Conservation (phyloP, 257 asterid species). For the Phtheirospermum japonicum region DNA sequence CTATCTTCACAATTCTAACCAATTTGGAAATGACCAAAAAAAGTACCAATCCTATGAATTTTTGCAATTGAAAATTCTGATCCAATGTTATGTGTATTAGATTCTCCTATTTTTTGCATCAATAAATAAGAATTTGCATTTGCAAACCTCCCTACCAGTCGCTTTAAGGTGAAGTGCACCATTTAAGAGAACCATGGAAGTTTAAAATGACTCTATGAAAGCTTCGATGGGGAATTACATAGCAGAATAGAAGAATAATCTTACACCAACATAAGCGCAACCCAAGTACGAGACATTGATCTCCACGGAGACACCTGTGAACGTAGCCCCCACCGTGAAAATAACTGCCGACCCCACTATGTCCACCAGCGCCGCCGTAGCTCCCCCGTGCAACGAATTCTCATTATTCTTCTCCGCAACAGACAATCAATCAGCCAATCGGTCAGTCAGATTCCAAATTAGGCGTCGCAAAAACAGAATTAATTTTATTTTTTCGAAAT, state of each 20-base stretch:
- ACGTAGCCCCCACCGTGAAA: slow-evolving; percentile 48
- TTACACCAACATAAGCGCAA: slow-evolving; percentile 64
- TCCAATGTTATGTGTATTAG: too few species aligned
- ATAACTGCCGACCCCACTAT: slow-evolving; percentile 61
- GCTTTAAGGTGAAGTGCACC: too few species aligned
- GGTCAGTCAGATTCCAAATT: slow-evolving; percentile 2
- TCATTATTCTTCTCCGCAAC: slow-evolving; percentile 47
- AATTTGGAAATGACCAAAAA: too few species aligned
- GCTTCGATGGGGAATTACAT: too few species aligned
- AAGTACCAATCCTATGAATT: too few species aligned
- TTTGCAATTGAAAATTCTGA: too few species aligned
- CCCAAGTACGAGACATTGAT: slow-evolving; percentile 62
- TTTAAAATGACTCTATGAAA: too few species aligned
- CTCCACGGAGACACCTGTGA: slow-evolving; percentile 72
- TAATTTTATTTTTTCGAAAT: neutral
- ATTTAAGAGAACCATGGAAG: too few species aligned
- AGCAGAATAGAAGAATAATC: slow-evolving; percentile 11
- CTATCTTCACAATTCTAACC: too few species aligned
- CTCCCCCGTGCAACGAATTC: slow-evolving; percentile 74
- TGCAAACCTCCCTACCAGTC: too few species aligned
- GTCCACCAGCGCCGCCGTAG: slow-evolving; percentile 76
- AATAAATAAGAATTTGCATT: too few species aligned
- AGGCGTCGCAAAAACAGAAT: neutral
- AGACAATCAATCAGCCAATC: slow-evolving; percentile 8
- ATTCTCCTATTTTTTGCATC: too few species aligned